Percentiles rank a stretch among this genome's conserved stretches.
These are phyloP conservation scores for Fraxinus baroniana DNA, from an alignment of 305 asterid genomes.

Conservation along the genomic window DNA sequence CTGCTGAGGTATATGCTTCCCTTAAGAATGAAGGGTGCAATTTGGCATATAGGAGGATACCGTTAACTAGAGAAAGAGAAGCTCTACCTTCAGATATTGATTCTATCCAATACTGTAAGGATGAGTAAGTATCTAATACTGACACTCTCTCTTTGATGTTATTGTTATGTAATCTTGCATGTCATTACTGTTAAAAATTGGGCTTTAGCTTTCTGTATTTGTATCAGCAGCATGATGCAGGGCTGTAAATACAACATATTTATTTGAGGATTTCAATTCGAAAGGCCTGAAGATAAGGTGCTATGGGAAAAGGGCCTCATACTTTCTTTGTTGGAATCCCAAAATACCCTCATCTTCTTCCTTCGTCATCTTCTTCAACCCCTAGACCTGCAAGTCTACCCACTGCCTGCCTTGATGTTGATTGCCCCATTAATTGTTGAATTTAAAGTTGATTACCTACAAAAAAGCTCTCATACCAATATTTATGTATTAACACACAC, in stretches of 20 bases:
- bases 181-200: constrained; percentile 10
- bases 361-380: neutral
- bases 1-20: constrained; percentile 83
- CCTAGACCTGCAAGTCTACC: neutral
- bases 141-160: constrained; percentile 11
- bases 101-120: constrained; percentile 86
- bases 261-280: neutral
- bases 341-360: neutral
- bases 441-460: neutral
- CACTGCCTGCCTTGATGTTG: neutral
- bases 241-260: neutral
- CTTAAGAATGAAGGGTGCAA: constrained; percentile 66
- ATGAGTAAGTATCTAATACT: constrained; percentile 61
- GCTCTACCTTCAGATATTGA: constrained; percentile 92
- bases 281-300: neutral
- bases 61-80: constrained; percentile 95
- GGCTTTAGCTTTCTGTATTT: constrained; percentile 14
- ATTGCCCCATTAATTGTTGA: neutral
- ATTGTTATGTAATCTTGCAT: constrained; percentile 8
- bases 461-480: neutral
- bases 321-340: neutral
- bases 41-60: constrained; percentile 78
- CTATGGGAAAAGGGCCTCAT: neutral
- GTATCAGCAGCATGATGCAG: constrained; percentile 14
- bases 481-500: neutral